Base-by-base conservation (phyloP, 2,329 filamentous ascomycete genomes). In the Trichoderma brevicompactum region DNA sequence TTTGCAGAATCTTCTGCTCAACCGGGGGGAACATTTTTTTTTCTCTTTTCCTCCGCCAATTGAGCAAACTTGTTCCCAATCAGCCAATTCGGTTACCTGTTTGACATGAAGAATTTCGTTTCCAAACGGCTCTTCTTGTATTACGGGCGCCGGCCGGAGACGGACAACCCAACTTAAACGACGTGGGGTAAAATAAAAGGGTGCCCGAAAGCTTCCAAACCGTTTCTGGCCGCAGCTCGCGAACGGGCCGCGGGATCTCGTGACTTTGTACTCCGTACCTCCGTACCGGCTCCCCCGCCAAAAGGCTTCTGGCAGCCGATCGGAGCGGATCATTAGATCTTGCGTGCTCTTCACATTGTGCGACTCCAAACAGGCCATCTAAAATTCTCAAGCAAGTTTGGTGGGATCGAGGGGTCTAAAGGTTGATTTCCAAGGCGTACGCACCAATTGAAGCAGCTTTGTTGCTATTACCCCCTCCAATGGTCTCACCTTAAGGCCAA, bases 21-120 rank as follows among this genome's bases (percentile, higher is more conserved):
- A 89, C 75, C 0, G 85, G 85, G 0, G 87, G 87, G 2, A 89
- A 75, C 85, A 88, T 88, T 28, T 67, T 41, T 46, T 28, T 55
- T 10, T 38, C 34, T 36, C 50, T 48, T n/a, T n/a, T 32, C 41
- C 55, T 23, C 28, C n/a, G 32, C 41, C 44, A 50, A 44, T 15
- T 41, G 10, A 40, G 2, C 8, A 34, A 50, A 2, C n/a, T 2
- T 2, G 2, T 2, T 43, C 10, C 12, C 40, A 43, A 43, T 38
- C 36, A 38, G 7, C 10, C 7, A 10, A 38, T 38, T 38, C 10
- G 7, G 10, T 9, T 38, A 10, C 7, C 36, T 38, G 10, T 38
- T 38, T 10, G 36, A 7, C 7, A 38, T 5, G 17, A 40, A 43
- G 15, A 15, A 41, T 7, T 17, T 17, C 7, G 3, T 8, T 12